Percentiles rank a stretch among this genome's conserved stretches.
phyloP scores from a whole-genome alignment of 306 rosid genomes.

The Gynostemma pentaphyllum region DNA sequence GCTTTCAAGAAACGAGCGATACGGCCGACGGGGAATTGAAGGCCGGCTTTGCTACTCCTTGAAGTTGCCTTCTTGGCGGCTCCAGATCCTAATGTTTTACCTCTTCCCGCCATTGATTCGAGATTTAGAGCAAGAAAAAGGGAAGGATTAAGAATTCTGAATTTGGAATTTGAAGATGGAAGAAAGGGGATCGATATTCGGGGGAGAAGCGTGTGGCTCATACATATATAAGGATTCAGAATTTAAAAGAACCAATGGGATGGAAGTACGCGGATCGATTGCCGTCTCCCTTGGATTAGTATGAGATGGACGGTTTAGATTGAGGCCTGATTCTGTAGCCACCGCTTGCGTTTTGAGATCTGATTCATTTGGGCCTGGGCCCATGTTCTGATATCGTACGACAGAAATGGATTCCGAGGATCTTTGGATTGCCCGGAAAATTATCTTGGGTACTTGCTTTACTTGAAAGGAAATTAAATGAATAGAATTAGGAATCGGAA shows the following conservation, averaged over 20 bases:
- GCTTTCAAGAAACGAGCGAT: conserved; percentile 16
- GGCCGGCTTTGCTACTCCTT: conserved; percentile 70
- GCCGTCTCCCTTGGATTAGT: not conserved
- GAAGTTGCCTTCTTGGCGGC: conserved; percentile 62
- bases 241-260: not conserved
- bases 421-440: too few relatives aligned
- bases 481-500: too few relatives aligned
- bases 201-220: not conserved
- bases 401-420: too few relatives aligned
- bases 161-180: too few relatives aligned
- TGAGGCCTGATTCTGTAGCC: not conserved
- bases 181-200: too few relatives aligned
- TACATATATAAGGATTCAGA: not conserved
- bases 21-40: conserved; percentile 79
- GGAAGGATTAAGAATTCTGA: not conserved
- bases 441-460: too few relatives aligned
- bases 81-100: conserved; percentile 58
- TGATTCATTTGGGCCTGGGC: not conserved
- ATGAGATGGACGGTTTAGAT: not conserved
- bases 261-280: not conserved
- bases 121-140: not conserved
- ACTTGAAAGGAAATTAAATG: too few relatives aligned
- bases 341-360: not conserved
- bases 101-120: conserved; percentile 44
- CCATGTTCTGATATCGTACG: too few relatives aligned